phyloP scores from a whole-genome alignment of 768 basidiomycete species.

The Lactarius sanguifluus region DNA sequence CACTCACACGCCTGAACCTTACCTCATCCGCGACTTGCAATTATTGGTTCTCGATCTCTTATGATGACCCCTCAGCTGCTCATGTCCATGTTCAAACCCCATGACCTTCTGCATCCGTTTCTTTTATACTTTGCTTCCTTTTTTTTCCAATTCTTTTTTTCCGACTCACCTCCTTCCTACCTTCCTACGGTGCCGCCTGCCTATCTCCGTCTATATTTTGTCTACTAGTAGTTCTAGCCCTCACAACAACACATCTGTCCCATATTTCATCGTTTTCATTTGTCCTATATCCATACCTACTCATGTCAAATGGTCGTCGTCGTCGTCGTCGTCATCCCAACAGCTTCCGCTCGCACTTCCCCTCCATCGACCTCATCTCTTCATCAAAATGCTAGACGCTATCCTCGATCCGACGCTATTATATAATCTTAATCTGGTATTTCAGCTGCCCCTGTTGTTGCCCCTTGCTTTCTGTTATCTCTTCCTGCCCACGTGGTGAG shows the following conservation, averaged over 20 bases:
- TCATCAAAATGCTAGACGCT: neutral
- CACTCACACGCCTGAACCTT: neutral
- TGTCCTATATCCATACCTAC: constrained; percentile 22
- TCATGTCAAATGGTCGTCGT: constrained; percentile 1
- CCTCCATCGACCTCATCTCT: neutral
- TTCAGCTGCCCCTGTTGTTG: neutral
- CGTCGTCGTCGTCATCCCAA: constrained; percentile 1
- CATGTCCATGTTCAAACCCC: constrained; percentile 21
- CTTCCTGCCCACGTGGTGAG: neutral
- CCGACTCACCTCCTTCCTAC: neutral
- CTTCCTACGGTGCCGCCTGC: neutral
- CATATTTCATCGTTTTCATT: constrained; percentile 13
- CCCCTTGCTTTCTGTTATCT: constrained; percentile 1
- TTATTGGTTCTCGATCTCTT: constrained; percentile 20
- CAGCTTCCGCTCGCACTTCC: neutral
- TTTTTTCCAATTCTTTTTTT: neutral
- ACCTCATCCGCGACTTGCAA: constrained; percentile 10
- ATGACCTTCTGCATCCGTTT: constrained; percentile 17
- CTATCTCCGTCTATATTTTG: constrained; percentile 23
- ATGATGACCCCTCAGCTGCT: constrained; percentile 23
- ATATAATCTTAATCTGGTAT: neutral
- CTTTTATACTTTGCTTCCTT: neutral
- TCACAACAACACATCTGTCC: constrained; percentile 15
- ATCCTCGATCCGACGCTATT: constrained; percentile 1
- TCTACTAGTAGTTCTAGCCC: constrained; percentile 19